phyloP scores from a whole-genome alignment of 2,329 filamentous ascomycete genomes.

The Aspergillus ruber region DNA sequence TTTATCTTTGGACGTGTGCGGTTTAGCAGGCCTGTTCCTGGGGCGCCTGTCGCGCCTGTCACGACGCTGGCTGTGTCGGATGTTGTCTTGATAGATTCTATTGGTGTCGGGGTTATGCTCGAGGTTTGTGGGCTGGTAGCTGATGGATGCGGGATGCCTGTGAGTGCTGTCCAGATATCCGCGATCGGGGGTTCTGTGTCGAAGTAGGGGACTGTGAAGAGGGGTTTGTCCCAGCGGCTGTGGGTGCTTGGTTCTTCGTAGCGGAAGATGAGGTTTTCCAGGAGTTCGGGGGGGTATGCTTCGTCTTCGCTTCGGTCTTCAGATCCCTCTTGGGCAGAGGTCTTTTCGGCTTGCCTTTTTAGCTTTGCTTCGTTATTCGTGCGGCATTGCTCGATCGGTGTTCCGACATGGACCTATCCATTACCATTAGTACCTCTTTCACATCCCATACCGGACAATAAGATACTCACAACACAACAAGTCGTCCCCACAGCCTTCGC shows the following conservation, averaged over 20 bases:
- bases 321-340: constrained; percentile 7
- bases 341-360: constrained; percentile 9
- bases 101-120: constrained; percentile 13
- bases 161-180: constrained; percentile 55
- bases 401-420: constrained; percentile 51
- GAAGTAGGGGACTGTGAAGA: constrained; percentile 55
- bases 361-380: constrained; percentile 45
- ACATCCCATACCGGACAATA: neutral
- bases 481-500: constrained; percentile 57
- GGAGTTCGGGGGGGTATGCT: constrained; percentile 49
- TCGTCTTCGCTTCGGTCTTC: constrained; percentile 18
- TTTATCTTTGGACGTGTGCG: constrained; percentile 24
- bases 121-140: constrained; percentile 10
- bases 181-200: constrained; percentile 51
- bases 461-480: constrained; percentile 51
- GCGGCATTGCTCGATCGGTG: constrained; percentile 49
- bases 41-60: constrained; percentile 2
- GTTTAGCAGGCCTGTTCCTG: constrained; percentile 12
- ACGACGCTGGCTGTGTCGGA: constrained; percentile 23
- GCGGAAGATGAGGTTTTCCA: constrained; percentile 59
- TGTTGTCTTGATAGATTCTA: constrained; percentile 6
- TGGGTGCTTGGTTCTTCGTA: constrained; percentile 64
- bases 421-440: neutral
- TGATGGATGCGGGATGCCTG: constrained; percentile 30
- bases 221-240: constrained; percentile 59